Conservation (phyloP, 2,329 filamentous ascomycete species). For the Pseudogymnoascus verrucosus region DNA sequence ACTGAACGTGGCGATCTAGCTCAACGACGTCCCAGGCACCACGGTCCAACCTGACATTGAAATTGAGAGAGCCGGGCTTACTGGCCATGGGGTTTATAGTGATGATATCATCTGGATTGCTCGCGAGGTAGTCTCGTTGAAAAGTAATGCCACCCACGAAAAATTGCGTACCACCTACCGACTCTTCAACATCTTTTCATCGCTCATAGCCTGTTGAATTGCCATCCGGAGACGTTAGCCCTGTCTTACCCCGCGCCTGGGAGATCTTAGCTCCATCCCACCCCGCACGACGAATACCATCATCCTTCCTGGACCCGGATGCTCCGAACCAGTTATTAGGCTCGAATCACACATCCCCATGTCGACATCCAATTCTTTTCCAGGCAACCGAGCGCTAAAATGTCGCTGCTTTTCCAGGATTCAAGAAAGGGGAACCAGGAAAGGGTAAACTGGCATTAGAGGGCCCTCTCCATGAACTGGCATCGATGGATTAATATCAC, state of each 20-base stretch:
- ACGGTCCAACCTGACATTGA: conserved; percentile 12
- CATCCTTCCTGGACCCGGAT: background rate
- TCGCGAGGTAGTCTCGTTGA: conserved; percentile 21
- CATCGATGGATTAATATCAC: no score
- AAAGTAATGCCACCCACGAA: conserved; percentile 15
- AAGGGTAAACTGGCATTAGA: no score
- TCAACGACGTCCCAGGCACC: conserved; percentile 9
- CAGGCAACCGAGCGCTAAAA: no score
- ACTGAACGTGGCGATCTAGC: conserved; percentile 16
- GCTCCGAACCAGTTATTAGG: background rate
- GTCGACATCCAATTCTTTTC: no score
- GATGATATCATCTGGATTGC: conserved; percentile 21
- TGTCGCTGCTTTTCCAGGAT: no score
- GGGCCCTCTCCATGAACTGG: no score
- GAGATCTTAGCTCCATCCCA: background rate
- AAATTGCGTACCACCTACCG: conserved; percentile 14
- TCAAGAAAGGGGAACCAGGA: no score
- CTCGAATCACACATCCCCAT: no score
- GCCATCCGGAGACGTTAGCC: background rate
- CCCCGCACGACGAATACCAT: background rate
- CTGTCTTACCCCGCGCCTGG: background rate
- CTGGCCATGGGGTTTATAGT: conserved; percentile 18
- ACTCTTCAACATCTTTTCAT: conserved; percentile 16
- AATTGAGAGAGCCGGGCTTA: conserved; percentile 13
- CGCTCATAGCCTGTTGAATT: conserved; percentile 22